Base-by-base conservation (phyloP, 148 eudicot genomes). In the Rhododendron williamsianum region DNA sequence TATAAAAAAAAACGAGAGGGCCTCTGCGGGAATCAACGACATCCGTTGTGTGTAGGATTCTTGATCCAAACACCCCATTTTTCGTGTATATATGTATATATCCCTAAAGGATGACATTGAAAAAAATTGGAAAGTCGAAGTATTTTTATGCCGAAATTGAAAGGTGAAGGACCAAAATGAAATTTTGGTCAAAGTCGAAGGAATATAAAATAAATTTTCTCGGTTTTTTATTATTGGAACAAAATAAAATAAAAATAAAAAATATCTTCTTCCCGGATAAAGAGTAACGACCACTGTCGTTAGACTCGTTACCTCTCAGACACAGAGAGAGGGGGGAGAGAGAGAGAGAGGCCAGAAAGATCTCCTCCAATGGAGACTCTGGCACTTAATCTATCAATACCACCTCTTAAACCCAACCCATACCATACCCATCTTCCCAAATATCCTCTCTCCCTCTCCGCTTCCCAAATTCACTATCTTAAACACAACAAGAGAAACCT, bases 391-490 rank as follows among this genome's bases (percentile, higher is more conserved):
- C 73, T 81, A 9, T 80, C 86, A 4, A 25, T 58, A 41, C 4
- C 51, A 18, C 2, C 80, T 30, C 76, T 65, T 25, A 87, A 89
- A 46, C 81, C 86, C 43, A 63, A 45, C 51, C 51, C 54, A 48
- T 72, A 25, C 82, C 87, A 83, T 19, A 67, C 81, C 89, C 89
- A 46, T 63, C 80, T 85, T 86, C 30, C 89, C 25, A 92, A 91
- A 86, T 51, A 89, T 19, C 79, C 88, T 73, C 67, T 84, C 16
- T 74, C 82, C 60, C 83, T 86, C 38, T 56, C 33, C 83, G 77
- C 67, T 51, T 4, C 46, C 87, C 88, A 36, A 85, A 80, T 56
- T 38, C 84, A 85, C 30, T 60, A 63, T 48, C 80, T 85, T 78
- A 79, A 25, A 10, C 85, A 12, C 89, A 83, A 78, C 90, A 87